Conservation (phyloP, 2,329 filamentous ascomycete genomes). For the Aspergillus sp. region DNA sequence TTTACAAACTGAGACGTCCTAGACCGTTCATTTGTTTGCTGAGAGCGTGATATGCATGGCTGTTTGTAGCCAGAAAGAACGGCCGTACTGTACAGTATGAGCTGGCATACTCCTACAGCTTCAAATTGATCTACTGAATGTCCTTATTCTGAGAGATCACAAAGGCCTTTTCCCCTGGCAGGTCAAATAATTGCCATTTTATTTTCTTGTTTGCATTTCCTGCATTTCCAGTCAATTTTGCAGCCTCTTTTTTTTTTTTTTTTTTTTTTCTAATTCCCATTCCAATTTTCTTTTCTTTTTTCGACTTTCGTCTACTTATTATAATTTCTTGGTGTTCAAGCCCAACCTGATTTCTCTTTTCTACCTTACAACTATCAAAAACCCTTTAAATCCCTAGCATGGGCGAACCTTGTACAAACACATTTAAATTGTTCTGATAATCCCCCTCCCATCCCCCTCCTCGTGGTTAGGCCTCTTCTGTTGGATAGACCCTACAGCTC, state of each 20-base stretch:
- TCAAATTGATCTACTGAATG: constrained; percentile 9
- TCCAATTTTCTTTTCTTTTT: constrained; percentile 1
- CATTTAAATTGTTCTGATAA: constrained; percentile 4
- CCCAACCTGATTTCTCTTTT: constrained; percentile 7
- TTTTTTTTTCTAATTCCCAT: background rate
- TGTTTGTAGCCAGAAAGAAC: constrained; percentile 13
- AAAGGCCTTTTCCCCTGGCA: constrained; percentile 9
- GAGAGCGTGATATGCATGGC: constrained; percentile 10
- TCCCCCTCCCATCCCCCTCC: background rate
- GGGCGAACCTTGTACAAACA: background rate
- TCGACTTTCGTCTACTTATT: constrained; percentile 3
- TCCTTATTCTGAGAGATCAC: constrained; percentile 16
- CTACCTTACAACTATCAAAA: constrained; percentile 6
- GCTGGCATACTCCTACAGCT: constrained; percentile 20
- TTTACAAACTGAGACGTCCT: background rate
- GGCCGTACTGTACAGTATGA: constrained; percentile 7
- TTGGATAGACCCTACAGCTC: background rate
- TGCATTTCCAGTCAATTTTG: background rate
- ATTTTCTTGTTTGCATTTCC: constrained; percentile 3
- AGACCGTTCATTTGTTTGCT: constrained; percentile 1
- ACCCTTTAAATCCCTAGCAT: constrained; percentile 7
- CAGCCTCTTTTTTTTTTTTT: background rate
- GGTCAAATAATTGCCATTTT: constrained; percentile 2
- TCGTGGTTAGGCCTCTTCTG: background rate
- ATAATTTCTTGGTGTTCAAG: background rate